phyloP scores from a whole-genome alignment of 345 rosid genomes.

The Citropsis articulata region DNA sequence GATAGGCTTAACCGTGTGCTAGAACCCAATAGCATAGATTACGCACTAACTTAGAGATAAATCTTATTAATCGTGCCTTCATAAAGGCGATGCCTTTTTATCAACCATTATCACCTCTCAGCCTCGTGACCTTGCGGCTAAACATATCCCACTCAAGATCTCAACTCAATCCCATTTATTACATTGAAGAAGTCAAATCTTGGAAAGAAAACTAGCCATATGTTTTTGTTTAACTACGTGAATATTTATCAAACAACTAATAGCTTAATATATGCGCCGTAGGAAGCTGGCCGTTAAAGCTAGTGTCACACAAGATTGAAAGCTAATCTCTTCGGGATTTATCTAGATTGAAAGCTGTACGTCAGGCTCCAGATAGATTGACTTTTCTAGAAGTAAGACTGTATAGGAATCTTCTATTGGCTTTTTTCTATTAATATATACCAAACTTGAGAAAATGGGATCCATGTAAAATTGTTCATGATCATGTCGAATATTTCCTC shows the following conservation, averaged over 20 bases:
- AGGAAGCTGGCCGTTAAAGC: background rate
- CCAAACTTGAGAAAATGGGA: background rate
- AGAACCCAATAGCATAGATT: no score
- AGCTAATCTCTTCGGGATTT: background rate
- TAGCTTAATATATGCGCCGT: background rate
- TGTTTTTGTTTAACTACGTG: no score
- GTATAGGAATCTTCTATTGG: background rate
- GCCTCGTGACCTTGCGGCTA: no score
- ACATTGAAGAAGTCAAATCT: background rate
- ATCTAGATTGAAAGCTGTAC: background rate
- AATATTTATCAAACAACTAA: background rate
- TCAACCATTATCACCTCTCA: no score
- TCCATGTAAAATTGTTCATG: background rate
- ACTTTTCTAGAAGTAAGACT: background rate
- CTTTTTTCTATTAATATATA: no score
- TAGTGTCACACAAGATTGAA: background rate
- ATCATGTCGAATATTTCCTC: background rate
- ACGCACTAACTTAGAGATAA: no score
- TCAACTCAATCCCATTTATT: no score
- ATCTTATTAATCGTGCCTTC: no score
- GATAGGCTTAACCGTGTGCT: no score
- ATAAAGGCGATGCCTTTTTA: no score
- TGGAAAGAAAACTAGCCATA: background rate
- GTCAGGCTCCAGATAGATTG: background rate
- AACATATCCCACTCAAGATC: no score